Evolutionary conservation across 2,329 filamentous ascomycete genomes (phyloP).

Genomic region (Metarhizium robertsii): DNA sequence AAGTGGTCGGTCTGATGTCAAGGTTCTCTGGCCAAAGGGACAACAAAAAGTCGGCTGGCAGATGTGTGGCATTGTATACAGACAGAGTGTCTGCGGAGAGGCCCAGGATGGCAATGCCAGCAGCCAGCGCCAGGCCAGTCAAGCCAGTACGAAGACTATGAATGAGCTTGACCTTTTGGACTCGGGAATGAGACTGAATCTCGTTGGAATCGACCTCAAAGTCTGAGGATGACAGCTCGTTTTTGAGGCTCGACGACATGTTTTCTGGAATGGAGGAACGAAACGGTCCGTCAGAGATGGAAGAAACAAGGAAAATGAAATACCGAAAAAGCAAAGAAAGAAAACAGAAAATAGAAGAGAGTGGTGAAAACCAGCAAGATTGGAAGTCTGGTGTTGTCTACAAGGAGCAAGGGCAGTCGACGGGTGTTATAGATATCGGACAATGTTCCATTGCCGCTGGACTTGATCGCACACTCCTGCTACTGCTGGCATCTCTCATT

Average conservation of each 20-base stretch:
- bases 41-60: constrained; percentile 36
- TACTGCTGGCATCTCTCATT: neutral
- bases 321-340: neutral
- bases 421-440: constrained; percentile 1
- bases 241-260: constrained; percentile 25
- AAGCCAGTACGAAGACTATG: constrained; percentile 37
- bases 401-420: neutral
- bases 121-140: constrained; percentile 39
- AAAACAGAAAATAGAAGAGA: neutral
- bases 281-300: neutral
- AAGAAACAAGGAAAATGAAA: constrained; percentile 1
- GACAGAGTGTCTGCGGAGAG: constrained; percentile 44
- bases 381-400: neutral
- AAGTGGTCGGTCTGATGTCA: constrained; percentile 45
- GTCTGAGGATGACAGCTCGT: constrained; percentile 33
- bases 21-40: constrained; percentile 50
- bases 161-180: constrained; percentile 28
- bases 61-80: constrained; percentile 45
- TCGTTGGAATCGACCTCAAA: constrained; percentile 37
- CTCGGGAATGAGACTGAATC: constrained; percentile 25
- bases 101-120: constrained; percentile 42
- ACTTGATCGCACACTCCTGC: neutral
- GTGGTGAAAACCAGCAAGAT: constrained; percentile 7
- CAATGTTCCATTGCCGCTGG: neutral
- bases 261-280: constrained; percentile 6